phyloP scores from a whole-genome alignment of 129 eudicot species.

The Mikania micrantha region DNA sequence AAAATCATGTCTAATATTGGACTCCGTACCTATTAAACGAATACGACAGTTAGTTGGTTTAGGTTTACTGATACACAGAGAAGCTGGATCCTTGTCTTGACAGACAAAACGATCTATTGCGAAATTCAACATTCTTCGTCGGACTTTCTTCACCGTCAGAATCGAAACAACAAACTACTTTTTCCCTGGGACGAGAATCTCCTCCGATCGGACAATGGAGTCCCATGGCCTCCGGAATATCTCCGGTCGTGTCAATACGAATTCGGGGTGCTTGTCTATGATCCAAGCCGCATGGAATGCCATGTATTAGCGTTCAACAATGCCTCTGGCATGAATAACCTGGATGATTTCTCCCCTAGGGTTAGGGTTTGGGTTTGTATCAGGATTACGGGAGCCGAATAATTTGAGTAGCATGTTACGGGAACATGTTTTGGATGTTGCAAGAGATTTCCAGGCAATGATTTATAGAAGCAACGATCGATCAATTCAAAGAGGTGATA shows the following conservation, averaged over 20 bases:
- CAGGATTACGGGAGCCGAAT: slow-evolving; percentile 21
- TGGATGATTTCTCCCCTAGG: slow-evolving; percentile 37
- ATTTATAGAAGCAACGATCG: slow-evolving; percentile 23
- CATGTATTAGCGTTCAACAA: slow-evolving; percentile 55
- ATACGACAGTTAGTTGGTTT: slow-evolving; percentile 30
- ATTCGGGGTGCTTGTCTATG: slow-evolving; percentile 51
- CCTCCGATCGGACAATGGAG: slow-evolving; percentile 42
- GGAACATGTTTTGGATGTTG: not conserved
- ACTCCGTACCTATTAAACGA: slow-evolving; percentile 31
- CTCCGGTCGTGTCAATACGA: slow-evolving; percentile 48
- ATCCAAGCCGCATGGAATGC: slow-evolving; percentile 58
- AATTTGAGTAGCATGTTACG: slow-evolving; percentile 40
- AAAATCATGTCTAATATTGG: slow-evolving; percentile 15
- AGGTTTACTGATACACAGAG: slow-evolving; percentile 10
- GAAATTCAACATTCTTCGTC: slow-evolving; percentile 29
- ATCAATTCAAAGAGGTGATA: slow-evolving; percentile 19
- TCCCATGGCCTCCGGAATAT: slow-evolving; percentile 69
- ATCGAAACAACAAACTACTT: slow-evolving; percentile 49
- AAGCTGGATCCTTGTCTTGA: not conserved
- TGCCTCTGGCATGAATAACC: slow-evolving; percentile 65
- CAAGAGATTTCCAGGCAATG: not conserved
- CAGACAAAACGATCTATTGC: slow-evolving; percentile 1
- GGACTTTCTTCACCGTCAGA: slow-evolving; percentile 46
- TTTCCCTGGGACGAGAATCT: slow-evolving; percentile 66
- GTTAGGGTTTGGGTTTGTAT: not conserved